Evolutionary conservation across 164 flowering plant genomes (phyloP).

Genomic region (Magnolia sinica): DNA sequence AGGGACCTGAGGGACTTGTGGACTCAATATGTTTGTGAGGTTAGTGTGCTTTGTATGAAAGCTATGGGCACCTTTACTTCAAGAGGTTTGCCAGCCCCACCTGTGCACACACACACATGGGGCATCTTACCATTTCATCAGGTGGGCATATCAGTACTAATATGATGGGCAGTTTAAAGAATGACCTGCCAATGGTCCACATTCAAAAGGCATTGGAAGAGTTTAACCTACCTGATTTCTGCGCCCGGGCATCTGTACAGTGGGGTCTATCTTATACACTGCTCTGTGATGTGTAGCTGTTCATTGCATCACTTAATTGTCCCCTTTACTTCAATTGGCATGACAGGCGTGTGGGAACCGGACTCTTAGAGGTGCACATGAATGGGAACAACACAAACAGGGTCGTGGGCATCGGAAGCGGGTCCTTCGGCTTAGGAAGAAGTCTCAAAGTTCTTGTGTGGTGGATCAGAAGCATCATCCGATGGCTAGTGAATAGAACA

Average conservation of each 20-base stretch:
- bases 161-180: too few species aligned
- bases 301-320: not conserved
- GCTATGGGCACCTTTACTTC: too few species aligned
- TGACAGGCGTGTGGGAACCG: conserved; percentile 73
- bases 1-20: conserved; percentile 63
- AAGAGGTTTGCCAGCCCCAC: too few species aligned
- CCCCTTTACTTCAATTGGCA: not conserved
- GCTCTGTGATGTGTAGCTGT: not conserved
- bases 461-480: conserved; percentile 7
- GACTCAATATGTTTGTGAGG: conserved; percentile 82
- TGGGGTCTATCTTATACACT: not conserved
- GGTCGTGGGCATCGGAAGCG: conserved; percentile 81
- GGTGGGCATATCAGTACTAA: too few species aligned
- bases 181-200: too few species aligned
- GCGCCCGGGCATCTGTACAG: not conserved
- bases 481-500: not conserved
- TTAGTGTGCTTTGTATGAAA: conserved; percentile 17
- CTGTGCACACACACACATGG: too few species aligned
- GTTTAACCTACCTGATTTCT: not conserved
- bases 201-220: not conserved
- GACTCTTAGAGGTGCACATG: conserved; percentile 72
- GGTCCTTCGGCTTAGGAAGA: conserved; percentile 34
- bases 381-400: conserved; percentile 83
- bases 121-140: too few species aligned
- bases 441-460: conserved; percentile 22